Percentiles rank a stretch among this genome's conserved stretches.
These are phyloP conservation scores for Ampelocalamus luodianensis DNA, from an alignment of 176 grass and related monocot species.

Conservation along the genomic window DNA sequence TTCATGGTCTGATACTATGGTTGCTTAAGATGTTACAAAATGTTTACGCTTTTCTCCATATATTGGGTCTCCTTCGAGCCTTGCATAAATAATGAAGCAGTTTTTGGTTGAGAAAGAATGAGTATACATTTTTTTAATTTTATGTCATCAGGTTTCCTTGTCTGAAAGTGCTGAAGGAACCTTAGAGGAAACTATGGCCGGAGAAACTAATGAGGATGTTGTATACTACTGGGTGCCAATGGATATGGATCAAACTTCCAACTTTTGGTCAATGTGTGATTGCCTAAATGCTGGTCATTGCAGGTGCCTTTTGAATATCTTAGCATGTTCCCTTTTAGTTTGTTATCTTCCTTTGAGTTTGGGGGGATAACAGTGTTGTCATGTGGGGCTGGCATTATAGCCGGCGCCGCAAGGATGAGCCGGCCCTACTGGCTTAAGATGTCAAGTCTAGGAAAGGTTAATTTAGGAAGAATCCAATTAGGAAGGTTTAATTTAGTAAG, in stretches of 20 bases:
- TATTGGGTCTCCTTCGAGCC: neutral
- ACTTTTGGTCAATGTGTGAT: conserved; percentile 92
- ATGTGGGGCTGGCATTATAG: no score
- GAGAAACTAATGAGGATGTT: conserved; percentile 71
- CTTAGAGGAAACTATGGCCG: conserved; percentile 61
- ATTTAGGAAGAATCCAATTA: no score
- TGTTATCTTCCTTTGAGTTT: conserved; percentile 23
- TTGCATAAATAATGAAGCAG: neutral
- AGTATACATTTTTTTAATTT: conserved; percentile 28
- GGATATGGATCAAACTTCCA: conserved; percentile 51
- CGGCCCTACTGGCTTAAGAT: no score
- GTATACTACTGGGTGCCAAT: conserved; percentile 84
- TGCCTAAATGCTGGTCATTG: conserved; percentile 80
- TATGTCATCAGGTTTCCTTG: conserved; percentile 71
- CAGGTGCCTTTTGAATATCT: conserved; percentile 62
- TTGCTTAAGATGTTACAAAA: conserved; percentile 9
- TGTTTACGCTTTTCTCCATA: neutral
- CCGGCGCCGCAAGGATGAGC: no score
- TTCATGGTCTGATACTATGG: neutral
- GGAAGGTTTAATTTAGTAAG: no score
- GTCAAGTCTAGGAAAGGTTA: no score
- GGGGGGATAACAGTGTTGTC: neutral
- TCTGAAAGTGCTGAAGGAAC: conserved; percentile 77
- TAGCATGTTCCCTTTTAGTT: conserved; percentile 19
- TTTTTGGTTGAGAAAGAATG: conserved; percentile 18